Percentiles rank a stretch among this genome's conserved stretches.
Evolutionary conservation across 2,329 filamentous ascomycete species (phyloP).

Genomic region (Chaetomium sp.): DNA sequence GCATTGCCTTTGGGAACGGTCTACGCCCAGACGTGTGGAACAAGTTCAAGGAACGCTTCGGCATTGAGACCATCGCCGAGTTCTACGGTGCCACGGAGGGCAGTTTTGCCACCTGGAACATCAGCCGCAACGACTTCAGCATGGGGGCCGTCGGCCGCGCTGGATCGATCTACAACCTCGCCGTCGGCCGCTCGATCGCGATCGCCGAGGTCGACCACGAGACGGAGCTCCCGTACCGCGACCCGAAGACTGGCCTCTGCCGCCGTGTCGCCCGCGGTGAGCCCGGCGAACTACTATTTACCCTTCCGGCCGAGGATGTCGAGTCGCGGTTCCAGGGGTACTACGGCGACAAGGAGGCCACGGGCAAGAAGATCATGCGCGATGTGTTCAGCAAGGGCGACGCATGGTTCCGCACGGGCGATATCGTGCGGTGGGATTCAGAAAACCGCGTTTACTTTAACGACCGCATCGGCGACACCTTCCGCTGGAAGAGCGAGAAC

Average conservation of each 20-base stretch:
- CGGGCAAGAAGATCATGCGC: constrained; percentile 65
- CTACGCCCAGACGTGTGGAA: constrained; percentile 82
- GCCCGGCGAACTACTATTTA: constrained; percentile 68
- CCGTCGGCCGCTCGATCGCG: constrained; percentile 46
- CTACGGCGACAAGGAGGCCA: constrained; percentile 65
- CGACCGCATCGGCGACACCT: constrained; percentile 73
- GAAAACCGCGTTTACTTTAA: constrained; percentile 74
- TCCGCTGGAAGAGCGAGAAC: constrained; percentile 78
- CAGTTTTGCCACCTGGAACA: constrained; percentile 62
- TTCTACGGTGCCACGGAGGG: constrained; percentile 79
- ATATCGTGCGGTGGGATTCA: constrained; percentile 63
- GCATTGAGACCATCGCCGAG: constrained; percentile 65
- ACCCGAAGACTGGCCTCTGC: constrained; percentile 65
- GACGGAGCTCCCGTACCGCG: constrained; percentile 60
- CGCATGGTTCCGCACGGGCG: constrained; percentile 78
- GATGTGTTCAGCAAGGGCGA: constrained; percentile 70
- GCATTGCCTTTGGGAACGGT: constrained; percentile 75
- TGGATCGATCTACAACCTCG: constrained; percentile 52
- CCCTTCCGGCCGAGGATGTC: constrained; percentile 60
- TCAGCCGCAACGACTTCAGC: constrained; percentile 63
- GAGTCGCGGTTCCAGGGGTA: constrained; percentile 71
- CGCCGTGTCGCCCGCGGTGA: constrained; percentile 50
- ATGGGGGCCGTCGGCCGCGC: constrained; percentile 73
- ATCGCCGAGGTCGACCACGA: constrained; percentile 67
- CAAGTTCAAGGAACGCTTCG: constrained; percentile 73